Base-by-base conservation (phyloP, 352 stramenopile genomes). In the Pythium catenulatum region DNA sequence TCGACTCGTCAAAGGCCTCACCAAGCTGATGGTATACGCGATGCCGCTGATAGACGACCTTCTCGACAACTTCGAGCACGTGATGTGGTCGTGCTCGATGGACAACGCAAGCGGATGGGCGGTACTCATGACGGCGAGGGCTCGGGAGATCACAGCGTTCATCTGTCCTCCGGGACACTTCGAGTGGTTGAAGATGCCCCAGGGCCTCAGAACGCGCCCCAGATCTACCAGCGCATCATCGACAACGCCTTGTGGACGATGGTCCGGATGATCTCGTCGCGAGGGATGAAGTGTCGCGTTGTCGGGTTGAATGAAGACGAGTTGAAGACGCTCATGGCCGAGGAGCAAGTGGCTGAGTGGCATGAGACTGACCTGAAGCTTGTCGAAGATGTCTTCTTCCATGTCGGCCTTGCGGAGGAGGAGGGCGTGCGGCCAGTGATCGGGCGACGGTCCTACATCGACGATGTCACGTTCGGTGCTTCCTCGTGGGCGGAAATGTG, bases 361-460 rank as follows among this genome's bases (percentile, higher is more conserved):
- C 4, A 52, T 8, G 61, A 46, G 36, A 72, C 34, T 5, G 65
- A 75, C 19, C 3, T 75, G 65, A 58, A 58, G 43, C 27, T 58
- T 6, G 27, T 58, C 1, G 65, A 58, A 41, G 65, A 75, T 39
- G 65, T 75, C 39, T n/a, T n/a, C 27, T 75, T 75, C 27, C 65
- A 58, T n/a, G 15, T 37, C 3, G 65, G 65, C 4, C 39, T n/a
- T 13, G 25, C 41, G 8, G 39, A 75, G 23, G 13, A 11, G 6
- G 41, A 56, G 7, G 50, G 66, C 19, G 48, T 54, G n/a, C 1
- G 4, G 36, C 48, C 69, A 34, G 69, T 68, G 11, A 65, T 79
- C 30, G 17, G 37, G 36, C 48, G 69, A 30, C 8, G 73, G 30
- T 91, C 84, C 7, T 90, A 90, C 58, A 90, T 90, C 27, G 87